phyloP scores from a whole-genome alignment of 306 rosid genomes.

The Ziziphus jujuba region DNA sequence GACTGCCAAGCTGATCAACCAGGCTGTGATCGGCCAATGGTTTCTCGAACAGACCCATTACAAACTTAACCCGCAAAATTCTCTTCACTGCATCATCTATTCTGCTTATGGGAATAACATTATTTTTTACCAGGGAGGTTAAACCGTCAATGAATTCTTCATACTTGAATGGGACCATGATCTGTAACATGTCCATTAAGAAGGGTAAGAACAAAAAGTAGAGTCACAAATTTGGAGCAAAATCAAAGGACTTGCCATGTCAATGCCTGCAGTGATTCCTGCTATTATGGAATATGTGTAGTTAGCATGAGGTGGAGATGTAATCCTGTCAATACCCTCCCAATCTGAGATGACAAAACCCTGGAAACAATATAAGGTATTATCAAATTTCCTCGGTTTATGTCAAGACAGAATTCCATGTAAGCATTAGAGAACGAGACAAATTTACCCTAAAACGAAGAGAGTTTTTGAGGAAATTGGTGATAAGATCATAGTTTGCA shows the following conservation, averaged over 20 bases:
- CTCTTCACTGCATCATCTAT: slow-evolving; percentile 40
- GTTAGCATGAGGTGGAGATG: slow-evolving; percentile 15
- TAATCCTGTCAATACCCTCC: slow-evolving; percentile 26
- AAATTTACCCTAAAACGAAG: slow-evolving; percentile 19
- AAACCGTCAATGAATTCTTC: slow-evolving; percentile 29
- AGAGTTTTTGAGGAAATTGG: slow-evolving; percentile 26
- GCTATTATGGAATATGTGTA: slow-evolving; percentile 12
- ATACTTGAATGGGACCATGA: slow-evolving; percentile 32
- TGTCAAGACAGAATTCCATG: too few species aligned
- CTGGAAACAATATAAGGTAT: neutral
- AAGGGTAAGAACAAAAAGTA: too few species aligned
- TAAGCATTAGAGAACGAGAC: neutral
- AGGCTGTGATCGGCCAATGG: slow-evolving; percentile 31
- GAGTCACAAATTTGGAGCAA: neutral
- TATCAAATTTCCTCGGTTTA: neutral
- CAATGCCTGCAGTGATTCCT: slow-evolving; percentile 23
- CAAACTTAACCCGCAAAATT: slow-evolving; percentile 34
- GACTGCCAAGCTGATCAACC: slow-evolving; percentile 27
- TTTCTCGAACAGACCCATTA: slow-evolving; percentile 35
- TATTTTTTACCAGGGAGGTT: slow-evolving; percentile 16
- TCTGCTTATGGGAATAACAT: slow-evolving; percentile 25
- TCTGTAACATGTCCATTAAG: slow-evolving; percentile 1
- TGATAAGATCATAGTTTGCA: slow-evolving; percentile 18
- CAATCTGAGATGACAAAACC: slow-evolving; percentile 30
- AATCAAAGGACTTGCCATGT: slow-evolving; percentile 15